phyloP scores from a whole-genome alignment of 2,329 filamentous ascomycete genomes.

The Pleurostoma richardsiae region DNA sequence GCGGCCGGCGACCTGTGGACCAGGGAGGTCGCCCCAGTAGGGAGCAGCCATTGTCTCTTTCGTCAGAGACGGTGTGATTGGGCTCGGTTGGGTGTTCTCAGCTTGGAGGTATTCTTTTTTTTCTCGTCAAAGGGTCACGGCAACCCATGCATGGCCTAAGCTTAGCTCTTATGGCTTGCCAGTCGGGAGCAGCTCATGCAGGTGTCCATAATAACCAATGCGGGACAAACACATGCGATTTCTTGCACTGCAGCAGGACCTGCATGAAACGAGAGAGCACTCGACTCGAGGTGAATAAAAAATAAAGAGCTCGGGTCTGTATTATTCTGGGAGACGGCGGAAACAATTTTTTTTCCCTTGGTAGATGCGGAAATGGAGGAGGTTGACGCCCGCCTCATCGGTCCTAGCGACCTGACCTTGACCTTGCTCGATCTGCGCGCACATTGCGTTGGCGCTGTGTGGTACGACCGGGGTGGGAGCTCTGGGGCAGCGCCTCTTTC shows the following conservation, averaged over 20 bases:
- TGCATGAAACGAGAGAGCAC: neutral
- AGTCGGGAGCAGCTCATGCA: conserved; percentile 7
- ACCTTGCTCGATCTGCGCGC: no score
- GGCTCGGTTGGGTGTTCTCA: neutral
- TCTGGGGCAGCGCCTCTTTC: no score
- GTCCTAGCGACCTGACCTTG: no score
- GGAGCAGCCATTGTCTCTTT: conserved; percentile 37
- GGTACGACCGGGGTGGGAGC: no score
- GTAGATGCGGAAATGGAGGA: no score
- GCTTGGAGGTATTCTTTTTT: conserved; percentile 8
- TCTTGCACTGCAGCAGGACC: conserved; percentile 2
- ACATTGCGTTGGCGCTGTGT: no score
- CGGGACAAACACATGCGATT: conserved; percentile 6
- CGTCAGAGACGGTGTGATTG: neutral
- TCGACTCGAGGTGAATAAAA: no score
- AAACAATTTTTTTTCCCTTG: no score
- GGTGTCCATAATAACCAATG: conserved; percentile 10
- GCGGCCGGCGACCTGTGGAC: conserved; percentile 32
- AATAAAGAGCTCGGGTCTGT: no score
- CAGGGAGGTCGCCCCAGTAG: conserved; percentile 56
- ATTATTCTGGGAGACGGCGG: no score
- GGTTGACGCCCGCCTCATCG: no score
- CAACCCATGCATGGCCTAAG: neutral
- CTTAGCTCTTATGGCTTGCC: conserved; percentile 4
- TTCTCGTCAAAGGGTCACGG: no score